Evolutionary conservation across 495 filamentous ascomycete genomes (phyloP), one percentile per base, ranked within the genome.

Genomic region (Tuber umbilicatum): DNA sequence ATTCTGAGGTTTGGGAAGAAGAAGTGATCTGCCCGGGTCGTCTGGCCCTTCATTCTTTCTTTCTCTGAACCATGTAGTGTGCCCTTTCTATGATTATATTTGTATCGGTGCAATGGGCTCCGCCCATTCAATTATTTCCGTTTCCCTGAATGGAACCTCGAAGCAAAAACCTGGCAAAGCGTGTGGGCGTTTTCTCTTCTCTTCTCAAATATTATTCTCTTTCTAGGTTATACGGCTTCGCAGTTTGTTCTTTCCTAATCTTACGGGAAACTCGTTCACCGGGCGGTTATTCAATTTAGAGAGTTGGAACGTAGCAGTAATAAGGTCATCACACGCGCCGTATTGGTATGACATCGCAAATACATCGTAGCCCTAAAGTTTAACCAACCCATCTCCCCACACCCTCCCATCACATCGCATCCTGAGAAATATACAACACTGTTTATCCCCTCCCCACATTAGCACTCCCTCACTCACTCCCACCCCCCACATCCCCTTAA

Each of bases 371-470:
- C 50, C n/a, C 50, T 14, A 60, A 27, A 14, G 9, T 60, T 72
- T 75, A 45, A 39, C 72, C 50, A 5, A 17, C 47, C 27, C 60
- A 23, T 9, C 17, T 50, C 19, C 6, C 14, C 72, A 14, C 19
- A 45, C 31, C 68, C 69, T 27, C 68, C 42, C 41, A 17, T 42
- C 70, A 79, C 50, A 76, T 70, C 17, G 68, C 78, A 82, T 91
- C 90, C 47, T 91, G 90, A 0, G 91, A 90, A 75, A 93, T 93
- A 79, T 93, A 93, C 89, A 93, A 89, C 43, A 92, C 90, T 91
- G 76, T 31, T 12, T n/a, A 60, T 10, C 50, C 45, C 31, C 71
- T 70, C 17, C 72, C 60, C 39, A 74, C 41, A 64, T 68, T 12
- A 64, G 43, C 38, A 35, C 45, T 55, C 1, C 27, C 70, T 16